Base-by-base conservation (phyloP, 2,329 filamentous ascomycete genomes). In the Ceratocystis lukuohia region DNA sequence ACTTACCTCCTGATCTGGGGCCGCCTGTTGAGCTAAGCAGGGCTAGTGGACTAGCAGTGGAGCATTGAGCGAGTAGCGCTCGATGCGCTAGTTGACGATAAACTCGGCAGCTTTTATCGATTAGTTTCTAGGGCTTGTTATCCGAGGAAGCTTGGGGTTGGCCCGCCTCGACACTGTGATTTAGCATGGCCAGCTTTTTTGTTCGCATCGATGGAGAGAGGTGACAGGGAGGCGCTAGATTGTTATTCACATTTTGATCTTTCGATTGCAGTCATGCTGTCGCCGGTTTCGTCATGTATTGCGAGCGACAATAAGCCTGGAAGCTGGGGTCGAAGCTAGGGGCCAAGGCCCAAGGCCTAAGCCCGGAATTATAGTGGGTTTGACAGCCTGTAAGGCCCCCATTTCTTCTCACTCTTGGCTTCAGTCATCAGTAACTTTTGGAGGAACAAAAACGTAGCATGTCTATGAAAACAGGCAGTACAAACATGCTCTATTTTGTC, bases 221-320 rank as follows among this genome's bases (percentile, higher is more conserved):
- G 33, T 25, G 33, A 59, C 56, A 59, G 56, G 56, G 56, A 59
- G 28, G 17, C 25, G 25, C 12, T 59, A 30, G 7, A 59, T 56
- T 56, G 22, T 5, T 25, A 12, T 56, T 56, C 25, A 25, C 25
- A 25, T 56, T 56, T 30, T 8, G 6, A 2, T 30, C n/a, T 37
- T 59, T 59, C 48, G 48, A 53, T 59, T 33, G 56, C 30, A n/a
- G 15, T n/a, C 5, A 59, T 37, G 25, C 8, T 5, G 28, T 59
- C 56, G 56, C 56, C 56, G 56, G 56, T 33, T 59, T 37, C 56
- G 56, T 59, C 56, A 59, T 59, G n/a, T 37, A 30, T 37, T 37
- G 25, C 8, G 30, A 20, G 53, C 4, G 30, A 17, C 17, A 33
- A 33, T 37, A 8, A 41, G 25, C 30, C 28, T 37, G 28, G 22